Evolutionary conservation across 2,329 filamentous ascomycete genomes (phyloP), one percentile per base, ranked within the genome.

Genomic region (Plenodomus tracheiphilus): DNA sequence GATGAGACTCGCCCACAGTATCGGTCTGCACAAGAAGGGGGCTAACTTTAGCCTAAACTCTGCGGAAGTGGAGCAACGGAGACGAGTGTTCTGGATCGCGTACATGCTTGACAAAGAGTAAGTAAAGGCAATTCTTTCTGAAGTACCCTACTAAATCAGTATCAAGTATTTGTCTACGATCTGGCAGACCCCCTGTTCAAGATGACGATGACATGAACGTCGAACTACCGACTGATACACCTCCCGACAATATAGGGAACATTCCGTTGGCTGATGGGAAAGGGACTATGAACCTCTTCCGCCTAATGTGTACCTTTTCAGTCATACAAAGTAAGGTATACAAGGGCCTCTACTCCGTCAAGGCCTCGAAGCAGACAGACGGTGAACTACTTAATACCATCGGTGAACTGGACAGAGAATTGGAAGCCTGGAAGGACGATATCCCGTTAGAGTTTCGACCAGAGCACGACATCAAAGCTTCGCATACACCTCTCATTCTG

Each of bases 361-460:
- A 90, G 71, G 94, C 94, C 1, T 86, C 90, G 1, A 94, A 92
- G 65, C 89, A 97, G 68, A 90, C 91, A 1, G 91, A 96, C 59
- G 94, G 93, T 19, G 93, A 97, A 71, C 79, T 97, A 8, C 80
- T 99, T 39, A 96, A 96, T 68, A 96, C 91, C 0, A 99, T 99
- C 60, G 92, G 94, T 39, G 92, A 97, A 66, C 82, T 99, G 9
- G 94, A 99, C 69, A 86, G 70, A 47, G 71, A 79, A 46, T 75
- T 99, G 3, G 94, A 99, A 70, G 87, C 91, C 45, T 99, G 94
- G 94, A 97, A 97, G 77, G 92, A 97, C 67, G 85, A 82, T 43
- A 97, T 99, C 45, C 93, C 94, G 2, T 82, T 96, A 48, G 94
- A 97, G 65, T 97, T 97, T 75, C 85, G 94, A n/a, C 94, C 94